These are phyloP conservation scores for Botrytis tulipae DNA, from an alignment of 2,329 filamentous ascomycete species.

Conservation along the genomic window DNA sequence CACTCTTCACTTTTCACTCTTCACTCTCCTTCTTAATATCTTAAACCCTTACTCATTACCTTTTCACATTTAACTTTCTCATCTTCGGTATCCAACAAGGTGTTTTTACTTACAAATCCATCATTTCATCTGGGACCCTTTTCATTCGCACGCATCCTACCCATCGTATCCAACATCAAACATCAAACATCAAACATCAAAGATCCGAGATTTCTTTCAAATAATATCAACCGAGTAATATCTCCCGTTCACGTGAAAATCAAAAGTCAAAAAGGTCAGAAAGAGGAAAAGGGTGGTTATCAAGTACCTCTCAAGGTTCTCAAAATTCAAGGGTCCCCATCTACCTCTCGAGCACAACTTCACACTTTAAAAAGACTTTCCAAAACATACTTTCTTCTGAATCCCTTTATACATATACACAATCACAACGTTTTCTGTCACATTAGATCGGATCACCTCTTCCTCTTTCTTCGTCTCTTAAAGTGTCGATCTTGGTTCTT, in stretches of 20 bases:
- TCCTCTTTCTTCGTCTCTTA: neutral
- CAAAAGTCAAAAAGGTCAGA: neutral
- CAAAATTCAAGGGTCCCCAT: neutral
- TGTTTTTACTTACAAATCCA: neutral
- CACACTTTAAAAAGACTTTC: neutral
- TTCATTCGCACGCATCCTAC: neutral
- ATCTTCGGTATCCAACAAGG: conserved; percentile 5
- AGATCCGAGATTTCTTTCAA: neutral
- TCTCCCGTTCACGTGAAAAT: neutral
- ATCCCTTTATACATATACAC: neutral
- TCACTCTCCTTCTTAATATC: neutral
- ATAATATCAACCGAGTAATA: neutral
- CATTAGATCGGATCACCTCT: neutral
- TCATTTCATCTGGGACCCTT: neutral
- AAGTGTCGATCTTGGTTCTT: neutral
- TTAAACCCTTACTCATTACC: neutral
- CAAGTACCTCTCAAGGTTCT: neutral
- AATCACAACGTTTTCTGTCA: neutral
- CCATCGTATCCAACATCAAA: neutral
- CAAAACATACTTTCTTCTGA: neutral
- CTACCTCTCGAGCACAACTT: neutral
- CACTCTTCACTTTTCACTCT: no score
- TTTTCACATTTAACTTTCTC: neutral
- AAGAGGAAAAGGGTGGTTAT: neutral
- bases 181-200: no score